Conservation (phyloP, 108 stramenopile species). For the Conticribra guillardii region DNA sequence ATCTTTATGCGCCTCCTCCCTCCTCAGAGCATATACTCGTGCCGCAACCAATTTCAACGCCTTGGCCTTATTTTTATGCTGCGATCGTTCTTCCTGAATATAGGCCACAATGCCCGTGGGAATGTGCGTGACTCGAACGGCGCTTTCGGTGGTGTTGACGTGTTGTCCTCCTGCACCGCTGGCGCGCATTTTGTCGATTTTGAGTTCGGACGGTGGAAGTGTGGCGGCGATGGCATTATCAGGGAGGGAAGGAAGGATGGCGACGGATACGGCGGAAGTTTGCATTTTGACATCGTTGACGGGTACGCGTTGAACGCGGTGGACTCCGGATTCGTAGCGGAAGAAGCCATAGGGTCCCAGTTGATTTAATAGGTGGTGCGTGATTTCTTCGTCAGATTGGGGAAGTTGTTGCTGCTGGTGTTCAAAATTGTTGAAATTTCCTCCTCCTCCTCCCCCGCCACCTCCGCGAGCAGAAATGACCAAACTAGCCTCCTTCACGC, state of each 20-base stretch:
- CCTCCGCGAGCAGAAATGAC: constrained; percentile 54
- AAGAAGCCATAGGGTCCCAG: constrained; percentile 89
- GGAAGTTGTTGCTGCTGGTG: not conserved
- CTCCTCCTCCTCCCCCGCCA: constrained; percentile 29
- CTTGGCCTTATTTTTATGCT: constrained; percentile 96
- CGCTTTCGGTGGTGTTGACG: constrained; percentile 97
- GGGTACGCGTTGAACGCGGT: constrained; percentile 98
- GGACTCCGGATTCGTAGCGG: constrained; percentile 95
- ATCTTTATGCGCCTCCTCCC: constrained; percentile 55
- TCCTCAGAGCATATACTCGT: constrained; percentile 71
- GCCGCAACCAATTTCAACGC: constrained; percentile 91
- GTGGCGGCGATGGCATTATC: constrained; percentile 53
- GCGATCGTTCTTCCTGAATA: constrained; percentile 97
- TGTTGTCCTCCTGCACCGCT: constrained; percentile 94
- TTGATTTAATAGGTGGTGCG: constrained; percentile 26
- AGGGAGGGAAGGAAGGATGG: constrained; percentile 84
- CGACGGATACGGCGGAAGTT: constrained; percentile 94
- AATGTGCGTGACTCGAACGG: constrained; percentile 96
- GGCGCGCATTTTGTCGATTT: constrained; percentile 90
- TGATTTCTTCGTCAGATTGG: constrained; percentile 34
- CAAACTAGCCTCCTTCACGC: constrained; percentile 74
- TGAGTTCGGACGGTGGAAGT: constrained; percentile 75
- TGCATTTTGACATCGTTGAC: constrained; percentile 92
- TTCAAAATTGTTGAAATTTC: not conserved
- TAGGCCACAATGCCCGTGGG: constrained; percentile 95